Base-by-base conservation (phyloP, 2,329 filamentous ascomycete genomes). In the Leptographium flavum region DNA sequence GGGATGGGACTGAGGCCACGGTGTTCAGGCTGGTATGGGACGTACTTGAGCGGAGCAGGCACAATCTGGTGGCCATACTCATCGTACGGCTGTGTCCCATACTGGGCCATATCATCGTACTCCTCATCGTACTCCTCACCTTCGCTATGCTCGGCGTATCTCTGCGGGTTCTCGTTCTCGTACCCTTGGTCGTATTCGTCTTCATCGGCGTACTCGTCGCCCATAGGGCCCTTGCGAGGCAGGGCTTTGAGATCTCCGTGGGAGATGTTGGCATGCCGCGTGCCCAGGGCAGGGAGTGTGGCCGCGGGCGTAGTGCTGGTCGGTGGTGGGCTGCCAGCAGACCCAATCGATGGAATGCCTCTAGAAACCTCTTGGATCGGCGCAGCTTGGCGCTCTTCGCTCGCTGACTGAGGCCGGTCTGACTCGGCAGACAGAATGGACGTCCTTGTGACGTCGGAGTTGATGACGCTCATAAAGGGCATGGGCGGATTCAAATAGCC, bases 1-100 rank as follows among this genome's bases (percentile, higher is more conserved):
- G 92, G 88, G 48, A 94, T 88, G 0, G 90, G 90, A 57, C 88
- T 95, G 41, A 93, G 64, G 11, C 79, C 81, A 36, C 84, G 81
- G 43, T 76, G 73, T 53, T 82, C 76, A 11, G 77, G 71, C 54
- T 80, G 73, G 50, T 84, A 81, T 1, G 81, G 75, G n/a, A 79
- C 70, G 53, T 82, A 83, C 52, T 74, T 75, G 25, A 79, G 61
- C 15, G 75, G 76, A 3, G 75, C 73, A 2, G 77, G 76, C 3
- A 81, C 77, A 49, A 81, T 74, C 53, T 81, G 77, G 3, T 69
- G 70, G 52, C 65, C 69, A 53, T 74, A 76, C 52, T 73, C 76
- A 41, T 66, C 63, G 51, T 67, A 64, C 39, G 60, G 57, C 28
- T 49, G 45, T 70, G 67, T 39, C 64, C 60, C 45, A 14, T 47